Conservation (phyloP, 176 grass and related monocot genomes). For the Phoenix dactylifera region DNA sequence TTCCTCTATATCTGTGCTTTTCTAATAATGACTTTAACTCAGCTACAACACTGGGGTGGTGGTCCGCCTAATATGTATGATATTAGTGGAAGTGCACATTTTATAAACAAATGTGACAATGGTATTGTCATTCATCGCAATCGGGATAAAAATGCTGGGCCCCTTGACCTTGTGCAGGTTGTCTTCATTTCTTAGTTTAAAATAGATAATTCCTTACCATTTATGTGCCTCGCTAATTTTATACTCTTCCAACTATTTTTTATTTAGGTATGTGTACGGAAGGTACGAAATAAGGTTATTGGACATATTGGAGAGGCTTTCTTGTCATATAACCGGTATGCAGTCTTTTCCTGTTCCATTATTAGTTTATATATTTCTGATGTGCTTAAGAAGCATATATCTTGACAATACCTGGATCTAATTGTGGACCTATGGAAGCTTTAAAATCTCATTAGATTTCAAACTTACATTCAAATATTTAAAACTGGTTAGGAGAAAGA, state of each 20-base stretch:
- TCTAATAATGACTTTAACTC: conserved; percentile 17
- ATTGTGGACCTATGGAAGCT: too few species aligned
- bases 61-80: conserved; percentile 80
- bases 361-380: too few species aligned
- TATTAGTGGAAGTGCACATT: conserved; percentile 97
- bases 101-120: conserved; percentile 99
- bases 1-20: conserved; percentile 6
- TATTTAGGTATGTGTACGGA: conserved; percentile 73
- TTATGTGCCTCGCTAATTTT: too few species aligned
- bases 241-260: not conserved
- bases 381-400: too few species aligned
- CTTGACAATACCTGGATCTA: too few species aligned
- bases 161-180: conserved; percentile 71
- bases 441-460: too few species aligned
- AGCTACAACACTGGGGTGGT: conserved; percentile 92
- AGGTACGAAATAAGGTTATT: conserved; percentile 88
- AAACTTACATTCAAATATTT: too few species aligned
- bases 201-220: too few species aligned
- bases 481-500: too few species aligned
- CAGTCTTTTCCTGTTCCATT: too few species aligned
- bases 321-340: conserved; percentile 75
- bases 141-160: conserved; percentile 49
- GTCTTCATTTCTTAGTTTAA: not conserved
- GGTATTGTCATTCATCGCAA: conserved; percentile 89
- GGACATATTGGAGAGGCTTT: conserved; percentile 81